Evolutionary conservation across 441 rosid species (phyloP).

Genomic region (Gossypium schwendimanii): DNA sequence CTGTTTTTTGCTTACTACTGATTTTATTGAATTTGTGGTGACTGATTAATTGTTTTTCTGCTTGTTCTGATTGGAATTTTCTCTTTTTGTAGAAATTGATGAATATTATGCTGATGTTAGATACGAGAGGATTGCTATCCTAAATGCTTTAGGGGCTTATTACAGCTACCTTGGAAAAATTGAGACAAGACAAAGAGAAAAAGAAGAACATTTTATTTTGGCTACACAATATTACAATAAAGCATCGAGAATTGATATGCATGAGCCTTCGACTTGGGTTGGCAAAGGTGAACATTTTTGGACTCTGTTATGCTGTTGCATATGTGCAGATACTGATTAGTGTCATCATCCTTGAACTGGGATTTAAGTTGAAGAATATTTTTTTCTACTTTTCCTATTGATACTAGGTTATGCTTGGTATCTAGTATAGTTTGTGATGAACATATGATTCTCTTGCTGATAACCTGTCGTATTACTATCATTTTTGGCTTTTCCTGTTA

Average conservation of each 20-base stretch:
- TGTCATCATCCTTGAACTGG: conserved; percentile 1
- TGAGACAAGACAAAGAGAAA: conserved; percentile 78
- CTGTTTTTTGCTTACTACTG: not conserved
- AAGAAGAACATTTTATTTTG: conserved; percentile 83
- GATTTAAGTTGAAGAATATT: not conserved
- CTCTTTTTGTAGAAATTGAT: conserved; percentile 62
- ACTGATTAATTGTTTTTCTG: not conserved
- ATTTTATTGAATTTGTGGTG: not conserved
- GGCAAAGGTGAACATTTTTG: conserved; percentile 66
- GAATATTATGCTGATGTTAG: conserved; percentile 95
- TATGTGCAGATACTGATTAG: not conserved
- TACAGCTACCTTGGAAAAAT: conserved; percentile 89
- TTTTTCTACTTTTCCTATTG: not conserved
- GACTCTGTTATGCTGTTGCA: not conserved
- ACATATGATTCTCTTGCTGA: not conserved
- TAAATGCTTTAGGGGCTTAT: conserved; percentile 91
- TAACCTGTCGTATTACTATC: too few relatives aligned
- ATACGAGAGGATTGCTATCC: conserved; percentile 93
- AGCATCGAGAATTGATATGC: conserved; percentile 96
- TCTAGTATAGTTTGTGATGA: not conserved
- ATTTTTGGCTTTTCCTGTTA: not conserved
- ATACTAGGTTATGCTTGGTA: not conserved
- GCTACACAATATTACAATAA: conserved; percentile 86
- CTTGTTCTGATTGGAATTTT: not conserved
- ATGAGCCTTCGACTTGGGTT: conserved; percentile 98